Percentiles rank a stretch among this genome's conserved stretches.
phyloP scores from a whole-genome alignment of 805 yeast species.

The Sugiyamaella qingdaonensis region DNA sequence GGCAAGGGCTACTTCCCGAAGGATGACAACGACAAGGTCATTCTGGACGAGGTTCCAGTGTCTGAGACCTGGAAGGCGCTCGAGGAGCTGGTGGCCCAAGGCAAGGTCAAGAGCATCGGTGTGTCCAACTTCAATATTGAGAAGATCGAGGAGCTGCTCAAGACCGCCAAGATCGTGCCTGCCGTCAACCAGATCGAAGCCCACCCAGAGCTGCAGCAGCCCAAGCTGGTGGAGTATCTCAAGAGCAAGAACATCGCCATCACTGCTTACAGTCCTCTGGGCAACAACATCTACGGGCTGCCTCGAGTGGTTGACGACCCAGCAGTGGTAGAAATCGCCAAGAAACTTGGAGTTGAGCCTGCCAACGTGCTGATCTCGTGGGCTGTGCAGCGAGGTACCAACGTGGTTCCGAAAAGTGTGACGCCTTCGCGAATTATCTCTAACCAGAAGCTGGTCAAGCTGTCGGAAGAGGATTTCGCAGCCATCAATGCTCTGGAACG shows the following conservation, averaged over 20 bases:
- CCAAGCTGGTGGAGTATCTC: constrained; percentile 42
- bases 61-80: constrained; percentile 50
- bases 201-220: constrained; percentile 47
- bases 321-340: constrained; percentile 50
- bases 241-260: constrained; percentile 43
- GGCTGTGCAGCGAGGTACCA: constrained; percentile 71
- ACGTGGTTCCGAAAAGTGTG: constrained; percentile 75
- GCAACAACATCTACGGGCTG: constrained; percentile 21
- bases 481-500: constrained; percentile 23
- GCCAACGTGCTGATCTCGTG: constrained; percentile 71
- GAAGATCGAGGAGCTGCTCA: constrained; percentile 58
- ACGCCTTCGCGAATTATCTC: constrained; percentile 55
- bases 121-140: constrained; percentile 67
- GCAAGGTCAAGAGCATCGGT: constrained; percentile 63
- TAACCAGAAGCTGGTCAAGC: constrained; percentile 53
- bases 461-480: constrained; percentile 41
- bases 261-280: constrained; percentile 63
- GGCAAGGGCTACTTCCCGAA: constrained; percentile 12
- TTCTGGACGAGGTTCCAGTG: constrained; percentile 18
- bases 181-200: constrained; percentile 66
- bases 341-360: constrained; percentile 46
- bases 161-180: constrained; percentile 44
- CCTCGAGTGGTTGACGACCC: constrained; percentile 46
- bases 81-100: constrained; percentile 49
- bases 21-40: constrained; percentile 29